phyloP scores from a whole-genome alignment of 495 filamentous ascomycete genomes.

The Penicillium malachiteum region DNA sequence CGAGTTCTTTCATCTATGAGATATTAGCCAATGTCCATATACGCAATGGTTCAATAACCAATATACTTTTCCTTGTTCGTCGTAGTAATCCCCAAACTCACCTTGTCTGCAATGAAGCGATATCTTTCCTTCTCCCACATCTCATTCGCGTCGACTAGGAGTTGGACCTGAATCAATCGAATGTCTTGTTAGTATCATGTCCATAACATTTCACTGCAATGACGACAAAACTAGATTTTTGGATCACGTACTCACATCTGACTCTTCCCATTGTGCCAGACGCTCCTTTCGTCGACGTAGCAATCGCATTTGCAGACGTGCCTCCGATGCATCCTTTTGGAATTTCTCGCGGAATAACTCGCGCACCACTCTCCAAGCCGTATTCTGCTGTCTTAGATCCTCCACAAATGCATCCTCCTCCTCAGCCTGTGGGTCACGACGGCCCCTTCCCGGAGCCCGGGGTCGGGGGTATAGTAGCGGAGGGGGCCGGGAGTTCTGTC shows the following conservation, averaged over 20 bases:
- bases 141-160: conserved; percentile 46
- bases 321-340: conserved; percentile 64
- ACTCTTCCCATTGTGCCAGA: conserved; percentile 63
- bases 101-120: conserved; percentile 51
- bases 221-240: background rate
- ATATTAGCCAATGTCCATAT: too few relatives aligned
- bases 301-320: conserved; percentile 72
- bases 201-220: too few relatives aligned
- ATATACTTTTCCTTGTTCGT: background rate
- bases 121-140: conserved; percentile 53
- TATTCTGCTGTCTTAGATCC: conserved; percentile 63
- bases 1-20: conserved; percentile 39
- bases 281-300: conserved; percentile 62
- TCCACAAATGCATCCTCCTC: conserved; percentile 67
- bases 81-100: conserved; percentile 19
- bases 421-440: conserved; percentile 52
- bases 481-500: conserved; percentile 26
- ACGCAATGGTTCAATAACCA: too few relatives aligned
- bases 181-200: background rate
- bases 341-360: conserved; percentile 60
- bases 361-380: conserved; percentile 70
- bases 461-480: conserved; percentile 26
- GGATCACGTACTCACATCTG: conserved; percentile 58
- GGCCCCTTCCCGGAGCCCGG: conserved; percentile 42
- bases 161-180: conserved; percentile 34